Evolutionary conservation across 2,329 filamentous ascomycete genomes (phyloP).

Genomic region (Claviceps quebecensis): DNA sequence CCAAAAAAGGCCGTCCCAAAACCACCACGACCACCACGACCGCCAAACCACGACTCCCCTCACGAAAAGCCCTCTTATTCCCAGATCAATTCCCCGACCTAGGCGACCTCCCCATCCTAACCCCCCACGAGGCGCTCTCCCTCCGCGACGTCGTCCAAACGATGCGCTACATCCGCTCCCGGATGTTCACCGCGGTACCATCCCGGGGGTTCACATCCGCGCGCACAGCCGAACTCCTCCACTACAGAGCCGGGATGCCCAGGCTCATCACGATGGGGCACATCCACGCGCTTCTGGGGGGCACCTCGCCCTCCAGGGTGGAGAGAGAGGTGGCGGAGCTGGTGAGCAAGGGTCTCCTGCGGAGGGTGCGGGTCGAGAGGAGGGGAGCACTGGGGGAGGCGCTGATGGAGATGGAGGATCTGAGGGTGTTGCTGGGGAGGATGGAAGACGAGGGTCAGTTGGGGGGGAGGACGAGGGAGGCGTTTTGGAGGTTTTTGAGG

Average conservation of each 20-base stretch:
- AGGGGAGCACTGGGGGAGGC: slow-evolving; percentile 50
- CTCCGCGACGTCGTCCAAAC: slow-evolving; percentile 50
- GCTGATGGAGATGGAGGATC: slow-evolving; percentile 42
- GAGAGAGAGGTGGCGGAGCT: slow-evolving; percentile 56
- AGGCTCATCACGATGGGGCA: slow-evolving; percentile 53
- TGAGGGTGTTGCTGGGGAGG: slow-evolving; percentile 33
- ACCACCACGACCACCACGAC: slow-evolving; percentile 11
- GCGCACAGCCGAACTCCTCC: slow-evolving; percentile 48
- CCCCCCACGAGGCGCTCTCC: slow-evolving; percentile 24
- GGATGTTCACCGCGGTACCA: slow-evolving; percentile 53
- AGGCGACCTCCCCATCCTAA: slow-evolving; percentile 41
- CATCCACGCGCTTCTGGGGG: slow-evolving; percentile 44
- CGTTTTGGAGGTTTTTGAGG: slow-evolving; percentile 38
- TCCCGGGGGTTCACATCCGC: slow-evolving; percentile 49
- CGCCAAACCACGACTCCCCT: slow-evolving; percentile 9
- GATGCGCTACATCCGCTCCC: slow-evolving; percentile 44
- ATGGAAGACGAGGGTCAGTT: slow-evolving; percentile 15
- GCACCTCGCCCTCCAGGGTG: slow-evolving; percentile 41
- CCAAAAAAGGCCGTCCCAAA: slow-evolving; percentile 6
- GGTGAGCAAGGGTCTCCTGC: slow-evolving; percentile 38
- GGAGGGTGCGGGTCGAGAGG: slow-evolving; percentile 49
- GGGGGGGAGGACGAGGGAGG: slow-evolving; percentile 27
- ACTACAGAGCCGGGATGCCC: slow-evolving; percentile 44
- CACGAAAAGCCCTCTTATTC: slow-evolving; percentile 17
- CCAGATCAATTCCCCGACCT: slow-evolving; percentile 42